Conservation (phyloP, 2,329 filamentous ascomycete species). For the Cadophora sp. region DNA sequence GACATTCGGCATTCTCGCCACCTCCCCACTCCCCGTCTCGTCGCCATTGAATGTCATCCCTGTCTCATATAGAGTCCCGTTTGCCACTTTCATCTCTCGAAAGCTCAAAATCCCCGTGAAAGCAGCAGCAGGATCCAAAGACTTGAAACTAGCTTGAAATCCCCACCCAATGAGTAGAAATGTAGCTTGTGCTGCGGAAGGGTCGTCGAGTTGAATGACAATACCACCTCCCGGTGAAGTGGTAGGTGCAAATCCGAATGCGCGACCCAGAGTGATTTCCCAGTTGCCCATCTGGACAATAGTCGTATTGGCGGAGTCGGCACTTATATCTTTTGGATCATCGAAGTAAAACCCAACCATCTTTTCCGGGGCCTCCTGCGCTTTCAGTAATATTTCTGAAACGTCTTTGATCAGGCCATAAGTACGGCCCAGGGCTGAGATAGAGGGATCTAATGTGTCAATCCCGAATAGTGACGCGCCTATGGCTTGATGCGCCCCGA, state of each 20-base stretch:
- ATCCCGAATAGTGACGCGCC: slow-evolving; percentile 52
- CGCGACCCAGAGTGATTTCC: slow-evolving; percentile 49
- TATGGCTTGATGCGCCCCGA: slow-evolving; percentile 47
- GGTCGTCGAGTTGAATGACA: slow-evolving; percentile 37
- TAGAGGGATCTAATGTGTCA: slow-evolving; percentile 49
- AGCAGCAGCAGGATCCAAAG: slow-evolving; percentile 42
- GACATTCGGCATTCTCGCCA: slow-evolving; percentile 55
- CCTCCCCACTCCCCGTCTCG: slow-evolving; percentile 55
- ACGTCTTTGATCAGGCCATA: slow-evolving; percentile 50
- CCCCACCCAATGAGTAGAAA: slow-evolving; percentile 56
- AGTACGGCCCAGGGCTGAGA: slow-evolving; percentile 48
- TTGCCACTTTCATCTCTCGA: slow-evolving; percentile 49
- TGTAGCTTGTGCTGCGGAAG: slow-evolving; percentile 43
- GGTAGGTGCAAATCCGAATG: slow-evolving; percentile 53
- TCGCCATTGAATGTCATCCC: slow-evolving; percentile 51
- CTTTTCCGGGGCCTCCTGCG: slow-evolving; percentile 46
- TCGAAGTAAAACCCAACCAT: slow-evolving; percentile 53
- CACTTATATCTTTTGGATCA: slow-evolving; percentile 42
- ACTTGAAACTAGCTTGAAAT: slow-evolving; percentile 49
- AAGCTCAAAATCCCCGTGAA: slow-evolving; percentile 54
- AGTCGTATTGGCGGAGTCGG: slow-evolving; percentile 43
- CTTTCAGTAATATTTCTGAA: slow-evolving; percentile 48
- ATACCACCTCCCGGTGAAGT: slow-evolving; percentile 51
- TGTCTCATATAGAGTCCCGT: slow-evolving; percentile 48
- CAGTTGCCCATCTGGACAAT: slow-evolving; percentile 44